phyloP scores from a whole-genome alignment of 306 rosid species.

The Castanea crenata region DNA sequence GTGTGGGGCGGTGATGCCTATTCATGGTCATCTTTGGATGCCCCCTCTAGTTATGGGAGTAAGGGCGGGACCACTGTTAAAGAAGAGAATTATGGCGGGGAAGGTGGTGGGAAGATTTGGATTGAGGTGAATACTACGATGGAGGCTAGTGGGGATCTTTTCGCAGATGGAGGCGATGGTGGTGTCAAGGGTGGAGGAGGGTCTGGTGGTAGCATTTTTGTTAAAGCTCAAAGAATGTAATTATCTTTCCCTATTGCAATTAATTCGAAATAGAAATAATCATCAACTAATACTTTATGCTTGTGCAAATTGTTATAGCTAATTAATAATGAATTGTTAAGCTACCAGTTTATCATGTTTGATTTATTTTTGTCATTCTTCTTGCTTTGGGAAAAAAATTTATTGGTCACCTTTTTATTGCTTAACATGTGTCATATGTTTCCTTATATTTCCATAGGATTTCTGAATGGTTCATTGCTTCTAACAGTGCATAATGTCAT shows the following conservation, averaged over 20 bases:
- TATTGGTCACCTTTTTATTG: background rate
- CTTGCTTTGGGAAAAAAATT: too few species aligned
- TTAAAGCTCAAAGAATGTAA: slow-evolving; percentile 76
- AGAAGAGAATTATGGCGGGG: slow-evolving; percentile 80
- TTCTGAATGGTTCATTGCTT: background rate
- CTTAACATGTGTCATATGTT: background rate
- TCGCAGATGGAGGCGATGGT: slow-evolving; percentile 85
- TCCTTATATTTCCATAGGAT: background rate
- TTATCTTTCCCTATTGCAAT: slow-evolving; percentile 11
- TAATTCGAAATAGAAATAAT: background rate
- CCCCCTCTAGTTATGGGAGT: slow-evolving; percentile 82
- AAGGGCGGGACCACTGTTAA: slow-evolving; percentile 87
- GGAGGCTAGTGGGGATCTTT: slow-evolving; percentile 55
- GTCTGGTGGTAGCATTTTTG: slow-evolving; percentile 90
- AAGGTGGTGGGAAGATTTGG: slow-evolving; percentile 87
- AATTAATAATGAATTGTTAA: background rate
- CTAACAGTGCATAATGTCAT: background rate
- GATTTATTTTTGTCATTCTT: background rate
- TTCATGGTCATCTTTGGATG: slow-evolving; percentile 67
- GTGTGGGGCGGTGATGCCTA: slow-evolving; percentile 97
- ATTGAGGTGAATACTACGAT: slow-evolving; percentile 38
- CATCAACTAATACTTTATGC: background rate
- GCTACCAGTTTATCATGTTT: background rate
- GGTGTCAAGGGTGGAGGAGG: slow-evolving; percentile 96
- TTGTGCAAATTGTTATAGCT: slow-evolving; percentile 1